Evolutionary conservation across 2,329 filamentous ascomycete species (phyloP).

Genomic region (Parasarocladium wereldwijsianum): DNA sequence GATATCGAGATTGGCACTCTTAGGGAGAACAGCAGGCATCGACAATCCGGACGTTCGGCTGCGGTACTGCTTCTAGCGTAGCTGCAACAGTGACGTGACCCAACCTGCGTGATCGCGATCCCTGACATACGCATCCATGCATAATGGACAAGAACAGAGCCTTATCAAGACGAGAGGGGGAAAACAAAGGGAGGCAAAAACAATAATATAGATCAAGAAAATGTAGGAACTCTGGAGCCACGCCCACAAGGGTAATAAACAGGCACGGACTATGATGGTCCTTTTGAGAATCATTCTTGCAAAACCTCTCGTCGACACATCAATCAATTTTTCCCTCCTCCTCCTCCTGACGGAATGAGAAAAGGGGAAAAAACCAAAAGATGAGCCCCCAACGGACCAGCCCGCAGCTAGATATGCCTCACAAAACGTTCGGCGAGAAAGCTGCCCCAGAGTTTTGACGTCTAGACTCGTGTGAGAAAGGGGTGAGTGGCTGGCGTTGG

Average conservation of each 20-base stretch:
- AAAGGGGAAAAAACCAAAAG: background rate
- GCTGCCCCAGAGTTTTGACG: slow-evolving; percentile 2
- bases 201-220: slow-evolving; percentile 1
- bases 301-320: too few species aligned
- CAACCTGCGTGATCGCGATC: too few species aligned
- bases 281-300: slow-evolving; percentile 27
- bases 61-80: too few species aligned
- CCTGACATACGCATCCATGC: too few species aligned
- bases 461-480: slow-evolving; percentile 1
- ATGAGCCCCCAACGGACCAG: background rate
- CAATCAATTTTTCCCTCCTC: slow-evolving; percentile 1
- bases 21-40: too few species aligned
- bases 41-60: too few species aligned
- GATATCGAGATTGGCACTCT: too few species aligned
- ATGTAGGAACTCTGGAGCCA: slow-evolving; percentile 38
- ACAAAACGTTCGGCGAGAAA: slow-evolving; percentile 1
- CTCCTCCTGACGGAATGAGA: background rate
- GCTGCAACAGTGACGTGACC: slow-evolving; percentile 3
- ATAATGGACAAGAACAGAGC: too few species aligned
- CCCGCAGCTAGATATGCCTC: slow-evolving; percentile 1
- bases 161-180: slow-evolving; percentile 1
- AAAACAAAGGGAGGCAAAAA: background rate
- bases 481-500: slow-evolving; percentile 4
- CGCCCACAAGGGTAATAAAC: slow-evolving; percentile 28
- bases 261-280: slow-evolving; percentile 41